phyloP scores from a whole-genome alignment of 192 early-diverging fungal genomes.

The Coemansia sp. region DNA sequence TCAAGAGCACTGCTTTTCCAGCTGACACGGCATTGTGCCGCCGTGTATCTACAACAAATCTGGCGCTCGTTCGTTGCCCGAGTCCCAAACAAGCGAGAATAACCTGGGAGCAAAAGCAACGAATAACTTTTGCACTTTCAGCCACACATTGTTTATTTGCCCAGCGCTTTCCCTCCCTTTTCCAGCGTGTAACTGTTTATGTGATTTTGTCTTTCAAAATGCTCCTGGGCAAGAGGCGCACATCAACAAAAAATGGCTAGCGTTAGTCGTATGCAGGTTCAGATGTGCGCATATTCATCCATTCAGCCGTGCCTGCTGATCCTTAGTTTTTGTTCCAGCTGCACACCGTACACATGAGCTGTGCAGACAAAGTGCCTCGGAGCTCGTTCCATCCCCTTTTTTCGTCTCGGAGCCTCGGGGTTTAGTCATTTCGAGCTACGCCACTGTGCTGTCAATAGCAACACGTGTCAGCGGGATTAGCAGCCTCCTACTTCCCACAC shows the following conservation, averaged over 20 bases:
- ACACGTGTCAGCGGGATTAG: constrained; percentile 17
- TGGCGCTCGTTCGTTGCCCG: background rate
- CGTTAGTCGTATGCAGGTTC: constrained; percentile 4
- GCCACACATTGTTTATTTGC: background rate
- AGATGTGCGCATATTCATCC: constrained; percentile 9
- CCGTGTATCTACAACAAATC: background rate
- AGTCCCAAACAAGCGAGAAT: background rate
- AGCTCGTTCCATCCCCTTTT: background rate
- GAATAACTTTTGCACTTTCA: background rate
- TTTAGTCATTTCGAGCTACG: constrained; percentile 4
- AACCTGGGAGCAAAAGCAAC: background rate
- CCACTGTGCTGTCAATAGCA: constrained; percentile 9
- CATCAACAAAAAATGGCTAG: background rate
- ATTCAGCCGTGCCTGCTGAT: constrained; percentile 15
- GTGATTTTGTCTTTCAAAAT: background rate
- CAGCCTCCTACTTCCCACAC: constrained; percentile 19
- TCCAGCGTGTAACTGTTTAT: background rate
- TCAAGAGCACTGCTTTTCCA: background rate
- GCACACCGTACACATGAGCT: constrained; percentile 8
- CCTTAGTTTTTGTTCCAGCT: background rate
- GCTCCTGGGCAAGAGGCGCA: background rate
- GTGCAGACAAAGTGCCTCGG: background rate
- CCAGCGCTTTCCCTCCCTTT: background rate
- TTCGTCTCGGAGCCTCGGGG: background rate
- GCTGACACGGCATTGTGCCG: background rate